A percentile compares a stretch with the other conserved stretches of the same genome.
Evolutionary conservation across 306 rosid species (phyloP).

Genomic region (Vicia faba): DNA sequence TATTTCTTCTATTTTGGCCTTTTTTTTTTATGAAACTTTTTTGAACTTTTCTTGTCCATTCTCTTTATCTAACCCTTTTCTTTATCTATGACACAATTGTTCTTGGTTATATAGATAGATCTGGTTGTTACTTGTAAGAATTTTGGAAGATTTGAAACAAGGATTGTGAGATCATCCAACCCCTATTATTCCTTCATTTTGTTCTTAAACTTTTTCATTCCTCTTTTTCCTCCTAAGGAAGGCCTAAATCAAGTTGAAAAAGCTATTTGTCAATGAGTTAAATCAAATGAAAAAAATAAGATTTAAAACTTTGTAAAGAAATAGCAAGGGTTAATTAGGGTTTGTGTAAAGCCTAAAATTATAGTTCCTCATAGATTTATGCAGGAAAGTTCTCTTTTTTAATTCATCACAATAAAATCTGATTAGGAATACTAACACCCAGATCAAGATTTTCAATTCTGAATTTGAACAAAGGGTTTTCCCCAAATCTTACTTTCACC

Average conservation of each 20-base stretch:
- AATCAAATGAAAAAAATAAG: constrained; percentile 15
- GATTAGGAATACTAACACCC: constrained; percentile 30
- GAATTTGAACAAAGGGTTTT: constrained; percentile 22
- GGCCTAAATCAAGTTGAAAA: constrained; percentile 45
- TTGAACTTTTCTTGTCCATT: constrained; percentile 26
- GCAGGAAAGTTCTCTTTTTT: constrained; percentile 41
- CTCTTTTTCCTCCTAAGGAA: constrained; percentile 37
- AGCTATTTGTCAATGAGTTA: constrained; percentile 30
- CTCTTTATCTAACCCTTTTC: background rate
- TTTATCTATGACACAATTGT: constrained; percentile 50
- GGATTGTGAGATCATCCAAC: constrained; percentile 57
- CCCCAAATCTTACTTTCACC: constrained; percentile 40
- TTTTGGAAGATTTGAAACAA: constrained; percentile 45
- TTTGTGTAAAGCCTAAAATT: constrained; percentile 46
- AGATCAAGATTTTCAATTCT: constrained; percentile 39
- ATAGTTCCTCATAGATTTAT: constrained; percentile 37
- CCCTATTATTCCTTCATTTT: constrained; percentile 47
- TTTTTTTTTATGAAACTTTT: constrained; percentile 24
- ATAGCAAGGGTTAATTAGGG: constrained; percentile 46
- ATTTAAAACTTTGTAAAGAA: background rate
- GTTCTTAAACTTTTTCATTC: constrained; percentile 46
- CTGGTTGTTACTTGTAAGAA: constrained; percentile 47
- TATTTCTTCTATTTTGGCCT: constrained; percentile 46
- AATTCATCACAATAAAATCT: constrained; percentile 46
- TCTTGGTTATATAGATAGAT: constrained; percentile 77